Conservation (phyloP, 1,284 basidiomycete genomes). For the Termitomyces sp. region DNA sequence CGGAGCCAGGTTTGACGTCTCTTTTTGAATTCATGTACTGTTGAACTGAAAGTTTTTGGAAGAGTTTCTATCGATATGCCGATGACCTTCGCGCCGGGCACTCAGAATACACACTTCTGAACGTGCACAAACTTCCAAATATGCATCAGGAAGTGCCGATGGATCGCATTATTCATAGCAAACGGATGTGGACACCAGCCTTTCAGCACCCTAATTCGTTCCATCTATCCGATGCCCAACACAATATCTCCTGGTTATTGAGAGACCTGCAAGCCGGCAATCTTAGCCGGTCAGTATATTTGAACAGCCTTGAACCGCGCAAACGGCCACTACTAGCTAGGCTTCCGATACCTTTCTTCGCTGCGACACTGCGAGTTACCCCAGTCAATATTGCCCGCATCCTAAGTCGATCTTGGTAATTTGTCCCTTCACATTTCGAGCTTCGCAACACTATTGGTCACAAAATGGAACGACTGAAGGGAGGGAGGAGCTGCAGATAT, state of each 20-base stretch:
- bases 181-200: background rate
- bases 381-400: constrained; percentile 18
- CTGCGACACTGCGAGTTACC: constrained; percentile 22
- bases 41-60: background rate
- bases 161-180: background rate
- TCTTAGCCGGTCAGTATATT: constrained; percentile 18
- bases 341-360: constrained; percentile 26
- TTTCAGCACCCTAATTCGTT: background rate
- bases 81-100: constrained; percentile 10
- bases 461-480: constrained; percentile 45
- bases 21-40: background rate
- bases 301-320: constrained; percentile 11
- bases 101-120: background rate
- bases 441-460: constrained; percentile 49
- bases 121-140: no score
- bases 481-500: constrained; percentile 38
- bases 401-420: constrained; percentile 14
- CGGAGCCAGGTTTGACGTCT: constrained; percentile 12
- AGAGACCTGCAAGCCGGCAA: constrained; percentile 15
- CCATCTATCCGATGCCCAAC: background rate
- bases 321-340: constrained; percentile 6
- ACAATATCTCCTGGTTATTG: constrained; percentile 18
- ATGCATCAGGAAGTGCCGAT: background rate
- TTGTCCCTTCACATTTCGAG: constrained; percentile 35
- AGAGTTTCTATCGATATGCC: constrained; percentile 13